These are phyloP conservation scores for Calonectria naviculata DNA, from an alignment of 2,329 filamentous ascomycete genomes.

Conservation along the genomic window DNA sequence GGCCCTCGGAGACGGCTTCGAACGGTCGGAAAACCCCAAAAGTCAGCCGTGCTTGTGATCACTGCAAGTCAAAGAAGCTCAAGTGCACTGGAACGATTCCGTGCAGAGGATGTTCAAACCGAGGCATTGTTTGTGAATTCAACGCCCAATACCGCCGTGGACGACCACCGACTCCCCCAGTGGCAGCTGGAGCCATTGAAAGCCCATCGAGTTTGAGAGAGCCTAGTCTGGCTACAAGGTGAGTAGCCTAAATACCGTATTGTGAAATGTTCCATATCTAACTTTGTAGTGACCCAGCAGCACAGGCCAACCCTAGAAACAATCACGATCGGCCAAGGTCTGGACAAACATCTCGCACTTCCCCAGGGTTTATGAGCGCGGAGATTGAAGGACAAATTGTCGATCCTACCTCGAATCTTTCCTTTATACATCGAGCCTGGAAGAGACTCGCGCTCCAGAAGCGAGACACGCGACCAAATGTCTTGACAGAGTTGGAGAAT, in stretches of 20 bases:
- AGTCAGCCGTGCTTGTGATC: conserved; percentile 52
- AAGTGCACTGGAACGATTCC: conserved; percentile 51
- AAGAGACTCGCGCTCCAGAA: conserved; percentile 50
- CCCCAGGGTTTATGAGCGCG: conserved; percentile 44
- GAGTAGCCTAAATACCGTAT: no score
- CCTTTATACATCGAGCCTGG: conserved; percentile 66
- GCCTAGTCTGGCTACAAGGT: background rate
- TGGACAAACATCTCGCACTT: conserved; percentile 32
- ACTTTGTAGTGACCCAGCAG: background rate
- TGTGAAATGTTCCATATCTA: background rate
- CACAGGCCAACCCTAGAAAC: background rate
- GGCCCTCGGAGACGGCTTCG: conserved; percentile 13
- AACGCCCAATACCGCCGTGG: conserved; percentile 49
- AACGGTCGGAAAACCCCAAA: conserved; percentile 41
- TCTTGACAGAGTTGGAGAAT: conserved; percentile 31
- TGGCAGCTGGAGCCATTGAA: background rate
- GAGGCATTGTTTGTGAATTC: conserved; percentile 46
- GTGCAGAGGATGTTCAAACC: conserved; percentile 45
- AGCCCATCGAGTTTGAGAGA: background rate
- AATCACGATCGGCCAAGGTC: background rate
- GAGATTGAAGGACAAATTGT: conserved; percentile 64
- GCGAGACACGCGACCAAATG: conserved; percentile 38
- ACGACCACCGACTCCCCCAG: conserved; percentile 49
- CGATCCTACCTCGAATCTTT: conserved; percentile 65
- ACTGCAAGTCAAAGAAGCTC: conserved; percentile 51